These are phyloP conservation scores for Aureobasidium lini DNA, from an alignment of 2,329 filamentous ascomycete species.

Conservation along the genomic window DNA sequence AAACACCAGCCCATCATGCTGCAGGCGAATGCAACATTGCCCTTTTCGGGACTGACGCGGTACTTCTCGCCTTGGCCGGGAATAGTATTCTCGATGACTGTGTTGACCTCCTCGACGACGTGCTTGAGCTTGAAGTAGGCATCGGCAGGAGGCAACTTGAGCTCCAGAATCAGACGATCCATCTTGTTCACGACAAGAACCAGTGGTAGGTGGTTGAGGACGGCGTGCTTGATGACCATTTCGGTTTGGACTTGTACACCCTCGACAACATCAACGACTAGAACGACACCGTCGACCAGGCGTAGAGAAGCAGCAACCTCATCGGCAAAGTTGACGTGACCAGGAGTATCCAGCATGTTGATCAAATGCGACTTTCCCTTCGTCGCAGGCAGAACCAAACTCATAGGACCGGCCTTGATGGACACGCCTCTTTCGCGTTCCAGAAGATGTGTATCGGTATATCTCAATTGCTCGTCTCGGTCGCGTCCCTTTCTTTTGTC, in stretches of 20 bases:
- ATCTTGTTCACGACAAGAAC: slow-evolving; percentile 95
- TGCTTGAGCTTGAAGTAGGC: slow-evolving; percentile 99
- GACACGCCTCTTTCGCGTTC: slow-evolving; percentile 87
- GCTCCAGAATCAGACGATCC: slow-evolving; percentile 86
- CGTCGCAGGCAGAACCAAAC: slow-evolving; percentile 75
- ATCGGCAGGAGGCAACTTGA: slow-evolving; percentile 88
- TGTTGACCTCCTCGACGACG: slow-evolving; percentile 97
- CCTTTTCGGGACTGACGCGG: slow-evolving; percentile 88
- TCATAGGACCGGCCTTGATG: slow-evolving; percentile 92
- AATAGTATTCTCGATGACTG: slow-evolving; percentile 78
- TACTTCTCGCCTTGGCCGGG: slow-evolving; percentile 72
- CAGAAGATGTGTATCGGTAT: slow-evolving; percentile 85
- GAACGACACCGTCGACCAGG: slow-evolving; percentile 81
- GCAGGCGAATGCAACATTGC: slow-evolving; percentile 95
- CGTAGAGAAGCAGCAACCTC: slow-evolving; percentile 86
- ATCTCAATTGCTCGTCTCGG: slow-evolving; percentile 82
- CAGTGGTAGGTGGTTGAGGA: slow-evolving; percentile 80
- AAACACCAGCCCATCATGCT: slow-evolving; percentile 96
- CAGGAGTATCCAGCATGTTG: slow-evolving; percentile 92
- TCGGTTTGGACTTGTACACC: slow-evolving; percentile 99
- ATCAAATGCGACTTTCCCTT: slow-evolving; percentile 91
- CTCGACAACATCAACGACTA: slow-evolving; percentile 94
- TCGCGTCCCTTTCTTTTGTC: slow-evolving; percentile 75
- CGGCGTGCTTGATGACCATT: slow-evolving; percentile 92
- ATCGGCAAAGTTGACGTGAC: slow-evolving; percentile 97